Conservation (phyloP, 352 stramenopile species). For the Phytophthora multivora region DNA sequence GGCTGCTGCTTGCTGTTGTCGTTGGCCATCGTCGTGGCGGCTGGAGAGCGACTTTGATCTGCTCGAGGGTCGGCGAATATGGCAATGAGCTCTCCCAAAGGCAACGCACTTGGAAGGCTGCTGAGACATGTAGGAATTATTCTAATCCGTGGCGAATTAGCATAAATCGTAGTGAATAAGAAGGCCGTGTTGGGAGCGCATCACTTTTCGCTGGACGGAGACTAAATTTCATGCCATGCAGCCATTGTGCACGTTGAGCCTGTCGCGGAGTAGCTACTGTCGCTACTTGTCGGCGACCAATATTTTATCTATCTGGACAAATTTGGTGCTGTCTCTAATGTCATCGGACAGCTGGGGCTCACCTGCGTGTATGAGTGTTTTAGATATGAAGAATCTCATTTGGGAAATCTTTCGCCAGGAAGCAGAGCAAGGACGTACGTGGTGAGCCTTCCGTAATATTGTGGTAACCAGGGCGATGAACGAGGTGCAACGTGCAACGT, state of each 20-base stretch:
- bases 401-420: not conserved
- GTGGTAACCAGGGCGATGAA: not conserved
- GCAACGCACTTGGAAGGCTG: not conserved
- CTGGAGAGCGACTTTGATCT: constrained; percentile 1
- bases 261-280: not conserved
- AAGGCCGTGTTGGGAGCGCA: not conserved
- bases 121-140: not conserved
- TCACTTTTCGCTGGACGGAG: constrained; percentile 19
- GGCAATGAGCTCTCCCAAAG: constrained; percentile 16
- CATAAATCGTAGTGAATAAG: not conserved
- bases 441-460: not conserved
- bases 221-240: not conserved
- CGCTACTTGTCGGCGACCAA: too few relatives aligned
- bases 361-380: constrained; percentile 6
- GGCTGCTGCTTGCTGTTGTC: constrained; percentile 11
- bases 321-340: constrained; percentile 10
- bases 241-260: not conserved
- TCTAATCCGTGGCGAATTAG: not conserved
- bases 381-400: not conserved
- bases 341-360: not conserved
- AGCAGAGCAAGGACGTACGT: constrained; percentile 2
- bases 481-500: not conserved
- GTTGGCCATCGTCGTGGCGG: constrained; percentile 9
- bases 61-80: constrained; percentile 10
- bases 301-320: not conserved